These are phyloP conservation scores for Melampsora allii-populina DNA, from an alignment of 1,284 basidiomycete species.

Conservation along the genomic window DNA sequence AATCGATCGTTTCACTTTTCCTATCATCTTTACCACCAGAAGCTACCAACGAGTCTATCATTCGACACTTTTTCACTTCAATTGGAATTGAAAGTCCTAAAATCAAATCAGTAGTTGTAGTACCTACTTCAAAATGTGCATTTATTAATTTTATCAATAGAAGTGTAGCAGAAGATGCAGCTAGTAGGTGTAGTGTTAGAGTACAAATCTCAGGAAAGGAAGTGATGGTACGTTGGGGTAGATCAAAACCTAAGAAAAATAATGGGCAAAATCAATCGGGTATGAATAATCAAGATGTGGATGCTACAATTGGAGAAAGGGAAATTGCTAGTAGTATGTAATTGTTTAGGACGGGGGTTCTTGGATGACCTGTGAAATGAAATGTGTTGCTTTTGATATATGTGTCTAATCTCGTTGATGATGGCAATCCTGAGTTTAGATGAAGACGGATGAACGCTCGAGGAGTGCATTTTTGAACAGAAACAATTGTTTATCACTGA, in stretches of 20 bases:
- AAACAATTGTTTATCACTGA: too few species aligned
- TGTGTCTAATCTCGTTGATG: too few species aligned
- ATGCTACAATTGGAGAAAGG: slow-evolving; percentile 18
- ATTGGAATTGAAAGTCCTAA: slow-evolving; percentile 66
- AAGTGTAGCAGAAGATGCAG: slow-evolving; percentile 74
- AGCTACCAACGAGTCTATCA: slow-evolving; percentile 65
- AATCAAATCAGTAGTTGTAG: slow-evolving; percentile 79
- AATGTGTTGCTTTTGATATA: too few species aligned
- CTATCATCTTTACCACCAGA: slow-evolving; percentile 74
- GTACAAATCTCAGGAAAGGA: slow-evolving; percentile 75
- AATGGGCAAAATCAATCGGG: slow-evolving; percentile 44
- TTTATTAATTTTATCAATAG: slow-evolving; percentile 91
- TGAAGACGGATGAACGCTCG: too few species aligned
- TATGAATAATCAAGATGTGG: not conserved
- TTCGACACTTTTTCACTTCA: slow-evolving; percentile 74
- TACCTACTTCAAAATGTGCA: slow-evolving; percentile 82
- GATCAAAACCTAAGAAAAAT: slow-evolving; percentile 61
- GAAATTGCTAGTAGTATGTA: slow-evolving; percentile 43
- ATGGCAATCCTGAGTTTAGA: too few species aligned
- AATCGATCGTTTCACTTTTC: slow-evolving; percentile 78
- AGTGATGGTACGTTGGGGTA: slow-evolving; percentile 77
- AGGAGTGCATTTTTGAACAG: too few species aligned
- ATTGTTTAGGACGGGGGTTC: not conserved
- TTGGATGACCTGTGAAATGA: too few species aligned
- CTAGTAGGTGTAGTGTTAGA: slow-evolving; percentile 78